phyloP scores from a whole-genome alignment of 192 early-diverging fungal species.

The Anaeromyces robustus region DNA sequence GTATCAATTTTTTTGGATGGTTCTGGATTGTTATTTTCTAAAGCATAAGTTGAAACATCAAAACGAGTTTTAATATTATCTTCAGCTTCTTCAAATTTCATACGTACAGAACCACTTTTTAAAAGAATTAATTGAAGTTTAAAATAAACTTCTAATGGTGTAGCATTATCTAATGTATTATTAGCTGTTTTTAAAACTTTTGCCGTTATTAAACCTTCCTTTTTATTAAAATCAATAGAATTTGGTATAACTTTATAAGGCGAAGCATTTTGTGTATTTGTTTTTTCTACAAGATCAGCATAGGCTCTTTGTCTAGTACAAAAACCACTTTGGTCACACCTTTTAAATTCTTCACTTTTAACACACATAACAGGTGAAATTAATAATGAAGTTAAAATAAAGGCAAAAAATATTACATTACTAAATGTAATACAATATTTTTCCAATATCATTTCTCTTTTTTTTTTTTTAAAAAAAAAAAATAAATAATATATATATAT shows the following conservation, averaged over 20 bases:
- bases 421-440: background rate
- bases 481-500: too few relatives aligned
- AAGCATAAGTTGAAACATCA: background rate
- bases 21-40: background rate
- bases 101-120: conserved; percentile 13
- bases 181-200: conserved; percentile 34
- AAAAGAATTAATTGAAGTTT: conserved; percentile 34
- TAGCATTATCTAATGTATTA: background rate
- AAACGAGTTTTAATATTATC: conserved; percentile 4
- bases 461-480: too few relatives aligned
- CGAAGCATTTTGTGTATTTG: conserved; percentile 10
- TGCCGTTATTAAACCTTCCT: conserved; percentile 26
- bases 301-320: conserved; percentile 76
- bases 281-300: conserved; percentile 43
- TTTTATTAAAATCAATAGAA: conserved; percentile 30
- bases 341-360: conserved; percentile 67
- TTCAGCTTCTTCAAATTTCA: conserved; percentile 16
- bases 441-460: background rate
- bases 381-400: background rate
- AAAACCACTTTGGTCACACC: conserved; percentile 70
- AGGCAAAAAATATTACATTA: background rate
- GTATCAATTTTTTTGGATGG: background rate
- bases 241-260: conserved; percentile 47
- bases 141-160: conserved; percentile 1
- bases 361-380: background rate